These are phyloP conservation scores for Pseudogymnoascus sp. DNA, from an alignment of 2,329 filamentous ascomycete genomes.

Conservation along the genomic window DNA sequence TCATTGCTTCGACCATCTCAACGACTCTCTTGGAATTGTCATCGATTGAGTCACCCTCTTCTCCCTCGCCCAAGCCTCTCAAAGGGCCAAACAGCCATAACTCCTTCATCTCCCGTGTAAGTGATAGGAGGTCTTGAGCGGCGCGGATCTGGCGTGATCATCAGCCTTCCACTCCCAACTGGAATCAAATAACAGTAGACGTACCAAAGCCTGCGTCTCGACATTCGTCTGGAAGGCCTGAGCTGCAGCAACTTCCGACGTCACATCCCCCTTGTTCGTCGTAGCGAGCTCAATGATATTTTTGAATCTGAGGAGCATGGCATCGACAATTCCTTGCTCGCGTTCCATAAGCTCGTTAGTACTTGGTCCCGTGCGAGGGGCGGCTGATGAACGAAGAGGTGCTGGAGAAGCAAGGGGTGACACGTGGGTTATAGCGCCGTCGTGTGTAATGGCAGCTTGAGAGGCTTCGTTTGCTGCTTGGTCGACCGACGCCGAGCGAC, in stretches of 20 bases:
- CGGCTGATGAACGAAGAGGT: not conserved
- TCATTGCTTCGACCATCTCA: slow-evolving; percentile 23
- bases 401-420: not conserved
- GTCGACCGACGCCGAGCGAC: not conserved
- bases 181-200: slow-evolving; percentile 6
- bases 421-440: not conserved
- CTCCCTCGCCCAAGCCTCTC: slow-evolving; percentile 35
- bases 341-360: slow-evolving; percentile 32
- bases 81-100: slow-evolving; percentile 43
- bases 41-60: slow-evolving; percentile 31
- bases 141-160: slow-evolving; percentile 21
- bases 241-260: slow-evolving; percentile 25
- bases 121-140: slow-evolving; percentile 35
- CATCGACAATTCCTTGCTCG: slow-evolving; percentile 37
- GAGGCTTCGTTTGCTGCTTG: slow-evolving; percentile 3
- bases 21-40: slow-evolving; percentile 28
- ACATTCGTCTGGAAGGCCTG: slow-evolving; percentile 27
- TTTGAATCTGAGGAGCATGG: slow-evolving; percentile 37
- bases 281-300: slow-evolving; percentile 31
- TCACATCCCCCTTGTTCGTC: slow-evolving; percentile 21
- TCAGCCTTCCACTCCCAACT: not conserved
- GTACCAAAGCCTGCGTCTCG: slow-evolving; percentile 26
- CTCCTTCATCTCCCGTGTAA: slow-evolving; percentile 41
- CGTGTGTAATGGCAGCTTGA: not conserved
- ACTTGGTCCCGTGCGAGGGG: not conserved